Percentiles rank a stretch among this genome's conserved stretches.
Conservation (phyloP, 2,329 filamentous ascomycete genomes). For the Fragosphaeria purpurea region DNA sequence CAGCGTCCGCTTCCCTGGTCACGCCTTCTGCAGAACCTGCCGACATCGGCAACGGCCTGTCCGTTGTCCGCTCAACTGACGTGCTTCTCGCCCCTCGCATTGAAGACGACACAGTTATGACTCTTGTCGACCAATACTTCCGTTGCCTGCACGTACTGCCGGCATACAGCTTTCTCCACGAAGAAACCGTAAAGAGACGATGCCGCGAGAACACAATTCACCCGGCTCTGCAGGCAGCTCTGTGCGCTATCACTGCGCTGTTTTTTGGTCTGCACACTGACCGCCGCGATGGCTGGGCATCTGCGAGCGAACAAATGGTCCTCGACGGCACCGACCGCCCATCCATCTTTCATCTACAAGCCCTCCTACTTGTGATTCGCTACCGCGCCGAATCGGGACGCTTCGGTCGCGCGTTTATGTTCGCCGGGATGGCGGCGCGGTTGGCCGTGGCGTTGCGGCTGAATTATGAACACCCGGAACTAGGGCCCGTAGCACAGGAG, state of each 20-base stretch:
- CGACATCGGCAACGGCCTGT: too few relatives aligned
- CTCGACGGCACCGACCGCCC: background rate
- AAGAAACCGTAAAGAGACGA: background rate
- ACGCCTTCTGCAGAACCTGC: too few relatives aligned
- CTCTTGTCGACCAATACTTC: constrained; percentile 3
- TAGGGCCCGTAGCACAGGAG: constrained; percentile 1
- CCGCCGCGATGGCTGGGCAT: background rate
- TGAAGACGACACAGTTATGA: background rate
- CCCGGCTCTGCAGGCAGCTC: background rate
- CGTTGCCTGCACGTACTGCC: background rate
- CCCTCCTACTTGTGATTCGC: background rate
- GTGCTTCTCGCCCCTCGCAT: background rate
- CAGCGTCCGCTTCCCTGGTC: too few relatives aligned
- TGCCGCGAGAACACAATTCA: constrained; percentile 1
- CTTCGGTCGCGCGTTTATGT: constrained; percentile 1
- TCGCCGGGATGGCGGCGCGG: background rate
- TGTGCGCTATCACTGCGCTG: constrained; percentile 1
- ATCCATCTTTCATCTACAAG: constrained; percentile 2
- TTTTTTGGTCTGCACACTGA: background rate
- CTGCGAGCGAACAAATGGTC: background rate
- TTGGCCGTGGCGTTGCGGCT: background rate
- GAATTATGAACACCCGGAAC: constrained; percentile 1
- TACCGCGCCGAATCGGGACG: background rate
- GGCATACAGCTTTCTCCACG: background rate
- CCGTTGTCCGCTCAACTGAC: too few relatives aligned